These are phyloP conservation scores for Trypanosoma lewisi DNA, from an alignment of 208 protist species.

Conservation along the genomic window DNA sequence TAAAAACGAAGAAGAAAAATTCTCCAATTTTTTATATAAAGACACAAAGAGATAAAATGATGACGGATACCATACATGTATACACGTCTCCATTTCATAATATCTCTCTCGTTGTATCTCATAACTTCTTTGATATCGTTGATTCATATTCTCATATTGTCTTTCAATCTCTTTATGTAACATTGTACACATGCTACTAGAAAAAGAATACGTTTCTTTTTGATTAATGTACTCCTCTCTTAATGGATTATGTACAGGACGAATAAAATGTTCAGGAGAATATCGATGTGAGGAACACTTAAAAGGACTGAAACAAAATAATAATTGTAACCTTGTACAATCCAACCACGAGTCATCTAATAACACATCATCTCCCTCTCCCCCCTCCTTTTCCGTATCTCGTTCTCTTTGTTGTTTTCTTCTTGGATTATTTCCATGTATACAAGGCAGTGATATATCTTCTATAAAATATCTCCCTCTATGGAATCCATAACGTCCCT, in stretches of 20 bases:
- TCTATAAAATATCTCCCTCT: conserved; percentile 25
- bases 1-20: no score
- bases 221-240: neutral
- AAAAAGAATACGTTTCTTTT: neutral
- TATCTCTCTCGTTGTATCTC: conserved; percentile 21
- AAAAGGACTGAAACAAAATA: neutral
- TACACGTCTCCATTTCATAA: conserved; percentile 5
- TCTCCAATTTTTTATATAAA: no score
- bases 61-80: conserved; percentile 21
- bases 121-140: conserved; percentile 10
- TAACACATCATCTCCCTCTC: neutral
- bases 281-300: neutral
- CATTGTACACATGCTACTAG: conserved; percentile 8
- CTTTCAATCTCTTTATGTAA: neutral
- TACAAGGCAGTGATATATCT: conserved; percentile 22
- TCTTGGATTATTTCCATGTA: no score
- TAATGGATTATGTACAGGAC: neutral
- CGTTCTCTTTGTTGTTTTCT: no score
- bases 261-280: conserved; percentile 19
- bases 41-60: conserved; percentile 17
- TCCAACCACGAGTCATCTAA: conserved; percentile 23
- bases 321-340: conserved; percentile 4
- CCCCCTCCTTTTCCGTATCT: neutral
- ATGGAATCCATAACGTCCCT: conserved; percentile 34
- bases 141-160: neutral